These are phyloP conservation scores for Sinapis alba DNA, from an alignment of 441 rosid genomes.

Conservation along the genomic window DNA sequence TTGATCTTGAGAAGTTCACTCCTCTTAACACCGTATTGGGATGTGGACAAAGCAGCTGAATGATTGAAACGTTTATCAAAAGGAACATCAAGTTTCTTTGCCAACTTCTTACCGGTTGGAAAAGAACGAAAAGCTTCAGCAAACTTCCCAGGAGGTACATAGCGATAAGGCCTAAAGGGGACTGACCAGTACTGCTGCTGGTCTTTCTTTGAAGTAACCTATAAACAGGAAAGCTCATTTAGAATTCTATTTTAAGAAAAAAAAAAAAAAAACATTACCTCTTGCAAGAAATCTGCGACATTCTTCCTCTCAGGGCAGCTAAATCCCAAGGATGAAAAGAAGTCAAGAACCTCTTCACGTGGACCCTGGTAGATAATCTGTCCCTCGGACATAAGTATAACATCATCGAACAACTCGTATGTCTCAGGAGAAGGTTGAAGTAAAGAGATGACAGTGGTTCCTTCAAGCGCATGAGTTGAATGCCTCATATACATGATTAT, in stretches of 20 bases:
- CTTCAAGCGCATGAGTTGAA: slow-evolving; percentile 83
- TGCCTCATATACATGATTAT: slow-evolving; percentile 87
- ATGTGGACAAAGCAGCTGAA: slow-evolving; percentile 91
- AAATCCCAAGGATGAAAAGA: slow-evolving; percentile 83
- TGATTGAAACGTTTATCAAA: slow-evolving; percentile 84
- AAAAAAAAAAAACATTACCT: too few species aligned
- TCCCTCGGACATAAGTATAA: slow-evolving; percentile 89
- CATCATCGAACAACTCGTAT: slow-evolving; percentile 85
- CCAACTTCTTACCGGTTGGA: slow-evolving; percentile 64
- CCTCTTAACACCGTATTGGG: slow-evolving; percentile 64
- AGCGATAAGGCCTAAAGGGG: slow-evolving; percentile 71
- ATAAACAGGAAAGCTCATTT: too few species aligned
- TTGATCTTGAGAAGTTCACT: slow-evolving; percentile 73
- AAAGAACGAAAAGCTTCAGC: slow-evolving; percentile 74
- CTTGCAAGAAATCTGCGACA: slow-evolving; percentile 97
- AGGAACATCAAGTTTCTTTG: slow-evolving; percentile 63
- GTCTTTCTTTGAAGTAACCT: slow-evolving; percentile 91
- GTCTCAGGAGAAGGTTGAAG: slow-evolving; percentile 98
- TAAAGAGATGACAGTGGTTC: slow-evolving; percentile 81
- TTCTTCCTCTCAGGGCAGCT: slow-evolving; percentile 91
- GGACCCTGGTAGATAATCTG: slow-evolving; percentile 95
- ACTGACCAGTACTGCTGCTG: slow-evolving; percentile 96
- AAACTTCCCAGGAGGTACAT: slow-evolving; percentile 83
- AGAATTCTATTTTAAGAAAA: too few species aligned
- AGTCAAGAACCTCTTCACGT: slow-evolving; percentile 67